Evolutionary conservation across 2,329 filamentous ascomycete species (phyloP).

Genomic region (Aspergillus bombycis): DNA sequence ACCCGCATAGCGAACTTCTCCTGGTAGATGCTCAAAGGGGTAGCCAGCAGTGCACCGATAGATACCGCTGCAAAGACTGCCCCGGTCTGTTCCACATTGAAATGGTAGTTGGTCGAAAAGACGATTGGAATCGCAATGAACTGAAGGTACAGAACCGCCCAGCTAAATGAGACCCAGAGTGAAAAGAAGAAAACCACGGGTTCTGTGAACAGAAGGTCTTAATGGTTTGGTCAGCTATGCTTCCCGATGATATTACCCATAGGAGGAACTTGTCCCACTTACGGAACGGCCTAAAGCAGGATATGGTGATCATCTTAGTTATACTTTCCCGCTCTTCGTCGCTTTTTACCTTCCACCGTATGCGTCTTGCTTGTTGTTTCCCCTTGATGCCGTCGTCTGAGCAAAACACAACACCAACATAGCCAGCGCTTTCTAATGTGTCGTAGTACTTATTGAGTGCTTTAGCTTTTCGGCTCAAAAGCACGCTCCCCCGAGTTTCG

Average conservation of each 20-base stretch:
- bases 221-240: not conserved
- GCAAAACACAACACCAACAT: constrained; percentile 54
- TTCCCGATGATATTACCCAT: not conserved
- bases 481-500: constrained; percentile 77
- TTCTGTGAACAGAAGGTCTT: constrained; percentile 58
- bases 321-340: constrained; percentile 74
- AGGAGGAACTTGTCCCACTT: constrained; percentile 27
- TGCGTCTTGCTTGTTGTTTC: constrained; percentile 48
- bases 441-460: constrained; percentile 77
- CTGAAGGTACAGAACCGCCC: constrained; percentile 81
- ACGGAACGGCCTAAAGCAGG: constrained; percentile 72
- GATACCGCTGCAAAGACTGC: constrained; percentile 71
- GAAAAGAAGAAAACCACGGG: constrained; percentile 71
- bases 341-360: constrained; percentile 75
- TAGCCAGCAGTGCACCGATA: constrained; percentile 65
- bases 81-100: constrained; percentile 66
- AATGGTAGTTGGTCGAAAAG: constrained; percentile 67
- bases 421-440: constrained; percentile 65
- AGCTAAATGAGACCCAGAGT: constrained; percentile 82
- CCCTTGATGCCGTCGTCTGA: constrained; percentile 27
- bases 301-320: constrained; percentile 68
- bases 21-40: constrained; percentile 68
- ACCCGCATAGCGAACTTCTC: constrained; percentile 63
- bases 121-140: constrained; percentile 78
- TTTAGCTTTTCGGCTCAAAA: constrained; percentile 72